These are phyloP conservation scores for Thuidium tamariscinum DNA, from an alignment of 225 moss, liverwort and hornwort genomes.

Conservation along the genomic window DNA sequence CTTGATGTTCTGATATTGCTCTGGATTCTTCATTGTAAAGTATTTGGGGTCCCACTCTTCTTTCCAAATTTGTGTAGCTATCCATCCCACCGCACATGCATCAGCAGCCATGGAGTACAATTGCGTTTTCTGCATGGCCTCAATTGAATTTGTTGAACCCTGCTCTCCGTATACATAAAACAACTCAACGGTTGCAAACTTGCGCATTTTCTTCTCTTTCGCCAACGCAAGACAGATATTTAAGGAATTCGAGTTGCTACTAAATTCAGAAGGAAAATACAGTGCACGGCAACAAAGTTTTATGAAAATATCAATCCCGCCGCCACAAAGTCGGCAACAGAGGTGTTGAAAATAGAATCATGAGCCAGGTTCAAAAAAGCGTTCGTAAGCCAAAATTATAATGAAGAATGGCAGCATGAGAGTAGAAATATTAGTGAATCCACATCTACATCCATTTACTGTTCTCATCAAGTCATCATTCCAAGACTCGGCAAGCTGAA, in stretches of 20 bases:
- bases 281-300: neutral
- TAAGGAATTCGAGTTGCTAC: neutral
- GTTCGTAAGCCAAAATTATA: conserved; percentile 2
- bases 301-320: conserved; percentile 9
- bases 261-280: neutral
- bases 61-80: too few species aligned
- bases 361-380: neutral
- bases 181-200: too few species aligned
- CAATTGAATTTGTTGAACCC: too few species aligned
- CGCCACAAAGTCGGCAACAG: neutral
- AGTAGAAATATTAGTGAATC: conserved; percentile 2
- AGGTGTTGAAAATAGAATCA: neutral
- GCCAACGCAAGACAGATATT: too few species aligned
- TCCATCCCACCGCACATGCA: too few species aligned
- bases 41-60: too few species aligned
- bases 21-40: too few species aligned
- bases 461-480: conserved; percentile 1
- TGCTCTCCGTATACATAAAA: too few species aligned
- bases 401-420: conserved; percentile 9
- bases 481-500: neutral
- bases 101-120: too few species aligned
- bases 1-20: too few species aligned
- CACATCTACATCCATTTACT: conserved; percentile 9
- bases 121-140: too few species aligned
- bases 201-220: too few species aligned